Evolutionary conservation across 2,329 filamentous ascomycete species (phyloP), one percentile per base, ranked within the genome.

Genomic region (Pleoardoris graminearum): DNA sequence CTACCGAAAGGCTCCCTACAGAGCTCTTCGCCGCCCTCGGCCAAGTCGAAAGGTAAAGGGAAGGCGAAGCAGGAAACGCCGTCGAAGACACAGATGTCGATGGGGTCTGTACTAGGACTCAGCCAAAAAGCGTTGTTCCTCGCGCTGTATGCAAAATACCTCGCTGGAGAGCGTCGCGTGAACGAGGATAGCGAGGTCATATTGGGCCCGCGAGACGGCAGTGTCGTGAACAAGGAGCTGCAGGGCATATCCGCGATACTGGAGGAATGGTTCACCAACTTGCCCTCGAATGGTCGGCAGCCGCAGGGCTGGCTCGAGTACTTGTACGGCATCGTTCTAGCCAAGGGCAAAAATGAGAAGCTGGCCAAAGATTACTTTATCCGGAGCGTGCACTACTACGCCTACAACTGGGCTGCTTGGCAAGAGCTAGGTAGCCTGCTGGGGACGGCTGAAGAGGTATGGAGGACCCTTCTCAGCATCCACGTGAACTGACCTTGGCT

Each of bases 371-470:
- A 89, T 58, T 96, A 89, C 82, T 81, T 99, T n/a, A 80, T 97
- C 46, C 83, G 85, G 58, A 96, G 92, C 67, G 90, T 97, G 8
- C 89, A 95, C 70, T 78, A 91, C 35, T 96, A 91, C 65, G 90
- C 91, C 1, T 96, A 92, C 83, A 96, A 97, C 69, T 99, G 94
- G 94, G 91, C 91, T 7, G 92, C 91, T 56, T 99, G 94, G 94
- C 82, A 94, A 53, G 94, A 99, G 75, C 84, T 99, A 72, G 90
- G 89, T 3, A 86, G 86, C 33, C 79, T 97, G 22, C 84, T 96
- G 54, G 84, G 85, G 30, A 86, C 88, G 29, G 82, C 88, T 7
- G 91, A 97, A 72, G 90, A 96, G 74, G 88, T 94, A 74, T 74
- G 30, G 6, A 6, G 5, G 11, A n/a, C 4, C 7, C 19, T 12